Base-by-base conservation (phyloP, 1,139 yeast species). In the Lizanozyma gosingica region DNA sequence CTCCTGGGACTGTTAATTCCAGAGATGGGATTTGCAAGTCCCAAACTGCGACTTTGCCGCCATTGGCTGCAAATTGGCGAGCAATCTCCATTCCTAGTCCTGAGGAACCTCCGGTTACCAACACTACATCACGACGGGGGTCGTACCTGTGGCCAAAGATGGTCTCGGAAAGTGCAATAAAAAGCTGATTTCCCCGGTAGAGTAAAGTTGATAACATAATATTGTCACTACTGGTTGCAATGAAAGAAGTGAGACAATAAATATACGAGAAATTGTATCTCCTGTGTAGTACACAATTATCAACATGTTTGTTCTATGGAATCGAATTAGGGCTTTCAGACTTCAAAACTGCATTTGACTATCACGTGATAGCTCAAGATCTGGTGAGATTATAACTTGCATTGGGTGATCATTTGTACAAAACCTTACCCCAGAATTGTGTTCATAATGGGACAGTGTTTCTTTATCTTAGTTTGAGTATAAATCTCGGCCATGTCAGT, bases 51-150 rank as follows among this genome's bases (percentile, higher is more conserved):
- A 85, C 81, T 22, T 55, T 67, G 1, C 73, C 71, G 4, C 60
- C 59, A 6, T 67, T 64, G n/a, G 47, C 46, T 3, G 60, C 58
- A 41, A 86, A 70, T 34, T 55, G 54, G 15, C 49, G 46, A 0
- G 73, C 84, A n/a, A 88, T 48, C 43, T 78, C 83, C 37, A 60
- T 61, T 0, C 97, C 97, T 17, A 90, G 64, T 0, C 97, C 97
- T 0, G 76, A 63, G 2, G 75, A 55, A 0, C 96, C 97, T 1
- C 97, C 97, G 0, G 97, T 88, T 18, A 90, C 65, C n/a, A 87
- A 58, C 0, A 80, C 82, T 11, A 83, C 62, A 50, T 84, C 87
- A 17, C 62, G 58, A 32, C 46, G 45, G 15, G 47, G 40, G 48
- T 50, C 0, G 76, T 67, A 35, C 78, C 81, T 46, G 71, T 71